Evolutionary conservation across 257 asterid species (phyloP).

Genomic region (Solanum bukasovii): DNA sequence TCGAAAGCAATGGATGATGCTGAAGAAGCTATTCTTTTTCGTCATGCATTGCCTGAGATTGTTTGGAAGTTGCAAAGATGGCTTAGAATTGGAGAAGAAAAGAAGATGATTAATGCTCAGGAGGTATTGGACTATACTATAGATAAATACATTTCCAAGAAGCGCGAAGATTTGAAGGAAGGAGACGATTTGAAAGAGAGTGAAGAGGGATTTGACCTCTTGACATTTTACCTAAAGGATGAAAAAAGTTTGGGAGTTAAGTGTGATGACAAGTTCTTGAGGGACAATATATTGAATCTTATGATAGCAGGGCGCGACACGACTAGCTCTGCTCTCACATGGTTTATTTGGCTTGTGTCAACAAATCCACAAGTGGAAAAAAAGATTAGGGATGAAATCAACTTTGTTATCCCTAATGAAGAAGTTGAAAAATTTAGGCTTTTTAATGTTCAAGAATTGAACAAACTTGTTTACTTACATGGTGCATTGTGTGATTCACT

Average conservation of each 20-base stretch:
- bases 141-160: conserved; percentile 11
- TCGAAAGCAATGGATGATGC: conserved; percentile 46
- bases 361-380: conserved; percentile 27
- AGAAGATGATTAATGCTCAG: conserved; percentile 20
- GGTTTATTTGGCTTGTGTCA: conserved; percentile 49
- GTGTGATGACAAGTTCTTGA: conserved; percentile 32
- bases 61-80: conserved; percentile 31
- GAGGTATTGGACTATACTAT: conserved; percentile 24
- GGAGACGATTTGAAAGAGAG: not conserved
- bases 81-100: conserved; percentile 33
- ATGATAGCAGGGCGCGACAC: conserved; percentile 60
- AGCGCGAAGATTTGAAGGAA: conserved; percentile 8
- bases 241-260: not conserved
- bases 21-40: conserved; percentile 41
- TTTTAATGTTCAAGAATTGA: conserved; percentile 22
- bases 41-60: conserved; percentile 37
- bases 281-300: conserved; percentile 39
- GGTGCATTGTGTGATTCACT: conserved; percentile 46
- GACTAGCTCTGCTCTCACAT: conserved; percentile 51
- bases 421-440: conserved; percentile 4
- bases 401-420: not conserved
- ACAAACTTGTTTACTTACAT: conserved; percentile 32
- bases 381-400: conserved; percentile 30
- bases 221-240: conserved; percentile 28
- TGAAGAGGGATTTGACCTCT: conserved; percentile 10